Evolutionary conservation across 108 stramenopile species (phyloP).

Genomic region (Skeletonema grethae): DNA sequence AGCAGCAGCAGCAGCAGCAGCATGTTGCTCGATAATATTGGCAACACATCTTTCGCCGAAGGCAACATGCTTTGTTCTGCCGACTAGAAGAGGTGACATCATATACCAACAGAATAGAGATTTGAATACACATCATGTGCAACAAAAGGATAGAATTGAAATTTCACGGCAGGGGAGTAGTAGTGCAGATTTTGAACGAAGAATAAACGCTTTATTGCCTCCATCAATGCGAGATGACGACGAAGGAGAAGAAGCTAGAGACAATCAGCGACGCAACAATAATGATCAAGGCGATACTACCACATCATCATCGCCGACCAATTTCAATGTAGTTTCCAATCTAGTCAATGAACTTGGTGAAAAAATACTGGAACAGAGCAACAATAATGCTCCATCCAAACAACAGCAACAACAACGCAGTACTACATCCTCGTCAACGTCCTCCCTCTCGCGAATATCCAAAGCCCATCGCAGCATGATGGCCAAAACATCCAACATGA

Average conservation of each 20-base stretch:
- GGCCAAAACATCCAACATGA: slow-evolving; percentile 48
- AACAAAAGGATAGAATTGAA: not conserved
- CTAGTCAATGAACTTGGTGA: not conserved
- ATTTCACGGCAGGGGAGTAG: not conserved
- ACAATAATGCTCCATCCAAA: not conserved
- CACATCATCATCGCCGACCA: not conserved
- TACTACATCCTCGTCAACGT: slow-evolving; percentile 1
- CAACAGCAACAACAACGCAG: not conserved
- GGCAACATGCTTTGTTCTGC: not conserved
- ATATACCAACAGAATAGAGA: not conserved
- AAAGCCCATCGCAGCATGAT: slow-evolving; percentile 64
- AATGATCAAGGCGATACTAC: not conserved
- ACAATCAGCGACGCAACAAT: not conserved
- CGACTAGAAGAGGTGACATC: not conserved
- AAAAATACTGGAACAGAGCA: not conserved
- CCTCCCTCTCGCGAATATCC: slow-evolving; percentile 36
- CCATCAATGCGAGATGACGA: not conserved
- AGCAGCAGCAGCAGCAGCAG: slow-evolving; percentile 1
- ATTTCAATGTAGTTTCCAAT: not conserved
- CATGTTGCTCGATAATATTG: not conserved
- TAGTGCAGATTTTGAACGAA: slow-evolving; percentile 1
- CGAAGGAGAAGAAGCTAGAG: not conserved
- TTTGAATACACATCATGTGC: not conserved
- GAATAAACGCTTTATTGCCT: not conserved
- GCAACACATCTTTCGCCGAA: not conserved